Conservation (phyloP, 225 moss, liverwort and hornwort species). For the Polytrichum formosum region DNA sequence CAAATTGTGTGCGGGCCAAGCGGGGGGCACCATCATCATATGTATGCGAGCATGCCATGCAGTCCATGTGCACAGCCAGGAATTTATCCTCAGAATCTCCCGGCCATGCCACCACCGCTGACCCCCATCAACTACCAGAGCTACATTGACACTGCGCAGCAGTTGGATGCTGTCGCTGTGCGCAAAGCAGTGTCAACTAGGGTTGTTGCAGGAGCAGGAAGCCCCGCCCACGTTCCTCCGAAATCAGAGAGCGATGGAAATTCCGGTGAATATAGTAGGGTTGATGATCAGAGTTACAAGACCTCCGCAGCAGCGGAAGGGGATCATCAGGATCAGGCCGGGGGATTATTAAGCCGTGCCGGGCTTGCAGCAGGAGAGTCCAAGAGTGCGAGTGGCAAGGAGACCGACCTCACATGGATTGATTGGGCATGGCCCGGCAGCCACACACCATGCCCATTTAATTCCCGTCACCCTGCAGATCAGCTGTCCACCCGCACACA, state of each 20-base stretch:
- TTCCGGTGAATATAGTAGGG: not conserved
- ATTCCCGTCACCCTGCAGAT: conserved; percentile 8
- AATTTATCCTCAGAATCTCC: not conserved
- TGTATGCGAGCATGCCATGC: conserved; percentile 1
- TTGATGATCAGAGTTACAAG: not conserved
- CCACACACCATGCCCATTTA: conserved; percentile 15
- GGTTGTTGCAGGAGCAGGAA: no score
- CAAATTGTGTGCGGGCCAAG: conserved; percentile 7
- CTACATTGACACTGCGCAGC: conserved; percentile 5
- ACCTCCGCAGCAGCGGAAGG: not conserved
- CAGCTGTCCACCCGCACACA: conserved; percentile 4
- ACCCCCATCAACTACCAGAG: not conserved
- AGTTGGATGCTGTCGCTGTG: conserved; percentile 1
- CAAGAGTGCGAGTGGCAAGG: not conserved
- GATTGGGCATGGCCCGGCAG: conserved; percentile 15
- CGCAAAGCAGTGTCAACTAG: not conserved
- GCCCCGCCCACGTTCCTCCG: not conserved
- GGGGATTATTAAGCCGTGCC: not conserved
- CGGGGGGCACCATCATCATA: not conserved
- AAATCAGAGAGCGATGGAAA: not conserved
- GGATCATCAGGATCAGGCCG: not conserved
- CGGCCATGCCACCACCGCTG: not conserved
- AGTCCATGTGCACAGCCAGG: not conserved
- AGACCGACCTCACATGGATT: conserved; percentile 7
- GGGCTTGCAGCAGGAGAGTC: conserved; percentile 2